Evolutionary conservation across 176 grass and related monocot genomes (phyloP).

Genomic region (Eragrostis nindensis): DNA sequence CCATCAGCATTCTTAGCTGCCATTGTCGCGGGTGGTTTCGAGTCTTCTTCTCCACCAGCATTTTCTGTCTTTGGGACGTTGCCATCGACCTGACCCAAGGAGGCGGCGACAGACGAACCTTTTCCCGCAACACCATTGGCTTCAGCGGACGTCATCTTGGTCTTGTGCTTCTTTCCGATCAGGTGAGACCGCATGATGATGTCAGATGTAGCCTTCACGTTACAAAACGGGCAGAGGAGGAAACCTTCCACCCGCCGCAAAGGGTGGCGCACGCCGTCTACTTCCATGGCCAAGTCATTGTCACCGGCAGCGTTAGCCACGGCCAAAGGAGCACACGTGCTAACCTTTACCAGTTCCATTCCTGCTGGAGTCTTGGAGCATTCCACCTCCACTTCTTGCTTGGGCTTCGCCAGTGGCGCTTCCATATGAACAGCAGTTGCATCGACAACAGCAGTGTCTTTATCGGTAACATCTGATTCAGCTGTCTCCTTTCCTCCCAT

Average conservation of each 20-base stretch:
- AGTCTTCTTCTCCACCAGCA: background rate
- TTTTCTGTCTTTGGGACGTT: background rate
- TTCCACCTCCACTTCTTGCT: background rate
- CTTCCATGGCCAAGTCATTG: background rate
- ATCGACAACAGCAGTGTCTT: background rate
- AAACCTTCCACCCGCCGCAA: background rate
- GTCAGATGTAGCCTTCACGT: background rate
- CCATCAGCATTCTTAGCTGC: background rate
- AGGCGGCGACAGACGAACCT: background rate
- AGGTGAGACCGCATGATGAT: constrained; percentile 23
- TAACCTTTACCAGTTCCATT: background rate
- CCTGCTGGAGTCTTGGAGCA: background rate
- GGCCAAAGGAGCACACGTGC: background rate
- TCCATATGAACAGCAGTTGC: background rate
- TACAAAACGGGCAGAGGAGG: constrained; percentile 2
- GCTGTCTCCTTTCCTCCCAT: background rate
- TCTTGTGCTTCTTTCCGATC: constrained; percentile 25
- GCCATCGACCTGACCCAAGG: background rate
- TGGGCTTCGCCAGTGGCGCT: background rate
- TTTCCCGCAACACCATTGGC: background rate
- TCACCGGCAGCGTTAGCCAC: too few relatives aligned
- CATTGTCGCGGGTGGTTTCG: too few relatives aligned
- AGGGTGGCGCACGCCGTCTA: constrained; percentile 8
- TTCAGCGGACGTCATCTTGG: background rate
- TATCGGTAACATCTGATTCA: background rate